Percentiles rank a stretch among this genome's conserved stretches.
These are phyloP conservation scores for Garcileccinum viscosum DNA, from an alignment of 1,284 basidiomycete species.

Conservation along the genomic window DNA sequence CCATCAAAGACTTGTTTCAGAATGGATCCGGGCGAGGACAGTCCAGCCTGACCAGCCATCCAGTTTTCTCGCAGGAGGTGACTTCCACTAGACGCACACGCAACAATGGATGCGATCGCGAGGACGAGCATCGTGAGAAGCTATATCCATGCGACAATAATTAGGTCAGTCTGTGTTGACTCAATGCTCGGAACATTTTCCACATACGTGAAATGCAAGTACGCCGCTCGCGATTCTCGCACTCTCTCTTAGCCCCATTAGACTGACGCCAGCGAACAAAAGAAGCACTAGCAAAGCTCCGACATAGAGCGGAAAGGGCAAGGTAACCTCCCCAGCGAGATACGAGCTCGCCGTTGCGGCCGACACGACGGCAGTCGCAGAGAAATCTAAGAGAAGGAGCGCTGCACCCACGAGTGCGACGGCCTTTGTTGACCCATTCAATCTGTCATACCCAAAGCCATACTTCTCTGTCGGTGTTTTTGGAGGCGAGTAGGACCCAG, in stretches of 20 bases:
- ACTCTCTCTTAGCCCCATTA: slow-evolving; percentile 68
- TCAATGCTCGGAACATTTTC: slow-evolving; percentile 1
- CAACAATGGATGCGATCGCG: slow-evolving; percentile 52
- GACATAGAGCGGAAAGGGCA: slow-evolving; percentile 59
- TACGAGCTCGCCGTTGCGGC: slow-evolving; percentile 73
- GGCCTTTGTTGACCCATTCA: slow-evolving; percentile 66
- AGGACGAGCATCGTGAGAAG: slow-evolving; percentile 60
- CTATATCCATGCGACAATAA: slow-evolving; percentile 41
- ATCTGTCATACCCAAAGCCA: slow-evolving; percentile 39
- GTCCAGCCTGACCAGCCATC: slow-evolving; percentile 43
- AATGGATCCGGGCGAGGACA: slow-evolving; percentile 39
- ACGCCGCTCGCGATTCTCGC: slow-evolving; percentile 62
- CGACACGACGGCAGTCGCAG: slow-evolving; percentile 70
- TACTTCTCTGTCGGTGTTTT: neutral
- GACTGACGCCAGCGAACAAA: slow-evolving; percentile 58
- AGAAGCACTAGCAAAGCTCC: slow-evolving; percentile 57
- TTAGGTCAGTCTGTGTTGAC: slow-evolving; percentile 8
- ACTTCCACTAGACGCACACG: slow-evolving; percentile 60
- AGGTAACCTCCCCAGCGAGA: slow-evolving; percentile 61
- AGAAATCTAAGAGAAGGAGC: slow-evolving; percentile 68
- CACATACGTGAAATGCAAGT: slow-evolving; percentile 62
- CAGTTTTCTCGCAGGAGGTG: slow-evolving; percentile 61
- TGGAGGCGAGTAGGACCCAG: neutral
- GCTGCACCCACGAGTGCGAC: slow-evolving; percentile 66
- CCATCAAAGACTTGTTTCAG: slow-evolving; percentile 63